These are phyloP conservation scores for Aspergillus fumigatiaffinis DNA, from an alignment of 2,329 filamentous ascomycete species.

Conservation along the genomic window DNA sequence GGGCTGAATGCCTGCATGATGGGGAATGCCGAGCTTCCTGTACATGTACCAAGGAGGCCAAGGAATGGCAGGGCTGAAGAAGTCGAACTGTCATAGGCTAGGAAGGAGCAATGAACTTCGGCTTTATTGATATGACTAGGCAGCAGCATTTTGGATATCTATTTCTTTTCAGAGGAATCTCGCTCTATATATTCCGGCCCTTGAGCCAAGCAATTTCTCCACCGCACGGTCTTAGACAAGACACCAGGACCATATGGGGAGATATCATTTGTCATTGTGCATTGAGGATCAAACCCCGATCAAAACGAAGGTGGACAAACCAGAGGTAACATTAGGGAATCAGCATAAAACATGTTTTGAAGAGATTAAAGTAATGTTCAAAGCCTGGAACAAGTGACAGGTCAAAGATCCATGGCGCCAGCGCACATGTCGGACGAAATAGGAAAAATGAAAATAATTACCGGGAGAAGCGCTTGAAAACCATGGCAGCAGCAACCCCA, in stretches of 20 bases:
- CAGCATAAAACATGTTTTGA: not conserved
- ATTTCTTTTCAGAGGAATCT: not conserved
- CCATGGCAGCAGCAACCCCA: slow-evolving; percentile 38
- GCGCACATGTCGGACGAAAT: slow-evolving; percentile 15
- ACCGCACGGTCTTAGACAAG: not conserved
- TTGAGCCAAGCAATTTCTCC: not conserved
- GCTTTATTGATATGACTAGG: not conserved
- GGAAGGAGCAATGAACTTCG: not conserved
- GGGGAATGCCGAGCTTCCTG: not conserved
- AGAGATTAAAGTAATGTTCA: slow-evolving; percentile 1
- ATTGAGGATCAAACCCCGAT: not conserved
- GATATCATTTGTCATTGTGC: not conserved
- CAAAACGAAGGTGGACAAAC: not conserved
- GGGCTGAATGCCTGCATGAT: not conserved
- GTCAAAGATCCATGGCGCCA: slow-evolving; percentile 16
- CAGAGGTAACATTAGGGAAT: not conserved
- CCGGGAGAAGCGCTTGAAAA: slow-evolving; percentile 38
- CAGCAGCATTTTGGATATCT: not conserved
- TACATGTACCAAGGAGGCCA: not conserved
- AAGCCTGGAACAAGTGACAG: not conserved
- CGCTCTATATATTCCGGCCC: not conserved
- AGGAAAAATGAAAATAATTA: slow-evolving; percentile 13
- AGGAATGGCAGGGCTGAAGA: not conserved
- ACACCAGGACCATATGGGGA: not conserved
- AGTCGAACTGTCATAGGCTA: not conserved